Percentiles rank a stretch among this genome's conserved stretches.
phyloP scores from a whole-genome alignment of 768 basidiomycete genomes.

The Tylopilus rubrobrunneus region DNA sequence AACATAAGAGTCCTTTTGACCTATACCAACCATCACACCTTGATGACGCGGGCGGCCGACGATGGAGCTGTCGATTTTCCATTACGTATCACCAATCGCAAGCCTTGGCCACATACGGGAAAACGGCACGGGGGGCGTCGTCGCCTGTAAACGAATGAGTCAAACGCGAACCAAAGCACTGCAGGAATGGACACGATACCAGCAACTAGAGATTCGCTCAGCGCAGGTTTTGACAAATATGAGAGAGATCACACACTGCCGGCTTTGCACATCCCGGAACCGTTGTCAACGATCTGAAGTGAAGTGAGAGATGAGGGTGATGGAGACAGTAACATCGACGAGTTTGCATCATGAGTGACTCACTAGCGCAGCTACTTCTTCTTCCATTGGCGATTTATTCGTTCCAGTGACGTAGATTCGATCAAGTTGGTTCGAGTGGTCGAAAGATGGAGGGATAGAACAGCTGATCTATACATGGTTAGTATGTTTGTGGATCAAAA shows the following conservation, averaged over 20 bases:
- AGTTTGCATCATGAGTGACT: slow-evolving; percentile 7
- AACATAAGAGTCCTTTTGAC: slow-evolving; percentile 94
- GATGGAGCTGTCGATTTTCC: slow-evolving; percentile 57
- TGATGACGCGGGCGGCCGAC: slow-evolving; percentile 93
- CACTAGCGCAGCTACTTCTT: slow-evolving; percentile 59
- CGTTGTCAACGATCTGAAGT: slow-evolving; percentile 82
- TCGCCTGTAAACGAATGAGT: slow-evolving; percentile 52
- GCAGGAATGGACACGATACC: slow-evolving; percentile 36
- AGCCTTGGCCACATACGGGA: slow-evolving; percentile 65
- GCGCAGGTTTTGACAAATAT: slow-evolving; percentile 56
- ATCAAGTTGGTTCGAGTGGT: slow-evolving; percentile 13
- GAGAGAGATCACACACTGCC: slow-evolving; percentile 82
- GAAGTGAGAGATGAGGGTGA: neutral
- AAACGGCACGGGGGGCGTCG: slow-evolving; percentile 89
- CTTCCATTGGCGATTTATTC: slow-evolving; percentile 49
- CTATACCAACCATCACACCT: slow-evolving; percentile 97
- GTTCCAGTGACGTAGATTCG: slow-evolving; percentile 19
- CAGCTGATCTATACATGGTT: neutral
- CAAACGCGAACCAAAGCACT: neutral
- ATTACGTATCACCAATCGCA: slow-evolving; percentile 11
- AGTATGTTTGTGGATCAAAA: too few relatives aligned
- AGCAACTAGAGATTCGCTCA: slow-evolving; percentile 47
- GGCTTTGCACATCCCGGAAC: slow-evolving; percentile 99
- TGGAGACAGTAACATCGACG: neutral
- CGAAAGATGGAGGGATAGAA: slow-evolving; percentile 15